phyloP scores from a whole-genome alignment of 2,329 filamentous ascomycete species.

The Fusarium verrucosum region DNA sequence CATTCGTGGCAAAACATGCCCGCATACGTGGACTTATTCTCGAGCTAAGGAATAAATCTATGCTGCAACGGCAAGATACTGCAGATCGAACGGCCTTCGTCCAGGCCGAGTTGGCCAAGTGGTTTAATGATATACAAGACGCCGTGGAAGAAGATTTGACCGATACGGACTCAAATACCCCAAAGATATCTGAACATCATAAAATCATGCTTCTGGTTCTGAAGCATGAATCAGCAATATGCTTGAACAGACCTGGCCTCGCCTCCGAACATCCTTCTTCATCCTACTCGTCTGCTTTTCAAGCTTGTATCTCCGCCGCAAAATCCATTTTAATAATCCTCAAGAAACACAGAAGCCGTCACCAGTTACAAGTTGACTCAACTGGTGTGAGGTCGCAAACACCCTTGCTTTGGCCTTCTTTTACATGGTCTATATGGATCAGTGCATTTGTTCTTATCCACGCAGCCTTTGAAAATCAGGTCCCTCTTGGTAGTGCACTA shows the following conservation, averaged over 20 bases:
- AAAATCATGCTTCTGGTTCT: slow-evolving; percentile 54
- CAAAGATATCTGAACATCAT: slow-evolving; percentile 48
- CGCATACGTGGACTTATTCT: slow-evolving; percentile 60
- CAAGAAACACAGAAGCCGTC: slow-evolving; percentile 41
- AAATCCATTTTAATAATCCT: slow-evolving; percentile 57
- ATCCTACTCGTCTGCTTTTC: slow-evolving; percentile 58
- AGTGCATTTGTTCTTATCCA: slow-evolving; percentile 62
- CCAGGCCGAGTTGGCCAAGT: slow-evolving; percentile 59
- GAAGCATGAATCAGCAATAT: slow-evolving; percentile 61
- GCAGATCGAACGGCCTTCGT: slow-evolving; percentile 56
- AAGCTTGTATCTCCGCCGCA: slow-evolving; percentile 61
- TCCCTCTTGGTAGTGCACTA: slow-evolving; percentile 50
- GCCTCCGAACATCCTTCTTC: slow-evolving; percentile 55
- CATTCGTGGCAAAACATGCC: slow-evolving; percentile 57
- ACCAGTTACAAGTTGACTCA: slow-evolving; percentile 19
- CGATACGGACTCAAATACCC: neutral
- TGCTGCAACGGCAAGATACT: slow-evolving; percentile 56
- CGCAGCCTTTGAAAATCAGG: slow-evolving; percentile 57
- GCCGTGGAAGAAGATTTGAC: slow-evolving; percentile 51
- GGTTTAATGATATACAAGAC: slow-evolving; percentile 64
- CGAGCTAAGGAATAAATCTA: slow-evolving; percentile 62
- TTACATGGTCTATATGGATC: slow-evolving; percentile 64
- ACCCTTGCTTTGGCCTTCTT: slow-evolving; percentile 60
- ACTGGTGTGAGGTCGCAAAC: slow-evolving; percentile 15
- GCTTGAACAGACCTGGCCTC: slow-evolving; percentile 60